A percentile compares a stretch with the other conserved stretches of the same genome.
Evolutionary conservation across 352 stramenopile species (phyloP).

Genomic region (Globisporangium orthogonon): DNA sequence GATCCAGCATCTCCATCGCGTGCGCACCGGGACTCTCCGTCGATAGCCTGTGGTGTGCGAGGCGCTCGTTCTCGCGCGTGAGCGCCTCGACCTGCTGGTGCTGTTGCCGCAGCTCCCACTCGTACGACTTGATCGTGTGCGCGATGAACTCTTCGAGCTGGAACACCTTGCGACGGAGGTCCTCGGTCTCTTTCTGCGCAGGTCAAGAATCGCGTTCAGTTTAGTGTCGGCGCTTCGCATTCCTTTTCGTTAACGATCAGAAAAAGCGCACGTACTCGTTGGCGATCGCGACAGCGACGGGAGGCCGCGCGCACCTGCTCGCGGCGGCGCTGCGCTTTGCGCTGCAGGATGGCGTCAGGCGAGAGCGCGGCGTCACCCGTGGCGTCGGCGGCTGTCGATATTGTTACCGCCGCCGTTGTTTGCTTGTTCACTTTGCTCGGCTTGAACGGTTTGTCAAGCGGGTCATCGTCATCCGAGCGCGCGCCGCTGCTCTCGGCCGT

Average conservation of each 20-base stretch:
- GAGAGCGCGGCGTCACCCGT: slow-evolving; percentile 20
- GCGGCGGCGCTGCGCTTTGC: slow-evolving; percentile 51
- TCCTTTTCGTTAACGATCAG: too few relatives aligned
- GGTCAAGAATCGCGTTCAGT: too few relatives aligned
- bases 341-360: slow-evolving; percentile 43
- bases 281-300: slow-evolving; percentile 47
- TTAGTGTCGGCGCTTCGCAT: too few relatives aligned
- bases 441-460: slow-evolving; percentile 16
- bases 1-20: not conserved
- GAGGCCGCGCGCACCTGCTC: slow-evolving; percentile 60
- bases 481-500: slow-evolving; percentile 30
- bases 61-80: slow-evolving; percentile 34
- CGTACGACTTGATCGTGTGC: slow-evolving; percentile 50
- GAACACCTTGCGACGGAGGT: slow-evolving; percentile 62
- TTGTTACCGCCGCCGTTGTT: too few relatives aligned
- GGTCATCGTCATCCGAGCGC: slow-evolving; percentile 33
- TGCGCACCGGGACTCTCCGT: not conserved
- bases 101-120: slow-evolving; percentile 41
- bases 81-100: slow-evolving; percentile 30
- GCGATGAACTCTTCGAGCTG: slow-evolving; percentile 63
- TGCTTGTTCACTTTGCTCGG: slow-evolving; percentile 9
- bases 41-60: slow-evolving; percentile 10
- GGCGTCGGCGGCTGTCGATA: slow-evolving; percentile 2
- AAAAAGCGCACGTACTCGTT: slow-evolving; percentile 21
- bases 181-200: slow-evolving; percentile 47